Evolutionary conservation across 331 rosid species (phyloP).

Genomic region (Phaseolus coccineus): DNA sequence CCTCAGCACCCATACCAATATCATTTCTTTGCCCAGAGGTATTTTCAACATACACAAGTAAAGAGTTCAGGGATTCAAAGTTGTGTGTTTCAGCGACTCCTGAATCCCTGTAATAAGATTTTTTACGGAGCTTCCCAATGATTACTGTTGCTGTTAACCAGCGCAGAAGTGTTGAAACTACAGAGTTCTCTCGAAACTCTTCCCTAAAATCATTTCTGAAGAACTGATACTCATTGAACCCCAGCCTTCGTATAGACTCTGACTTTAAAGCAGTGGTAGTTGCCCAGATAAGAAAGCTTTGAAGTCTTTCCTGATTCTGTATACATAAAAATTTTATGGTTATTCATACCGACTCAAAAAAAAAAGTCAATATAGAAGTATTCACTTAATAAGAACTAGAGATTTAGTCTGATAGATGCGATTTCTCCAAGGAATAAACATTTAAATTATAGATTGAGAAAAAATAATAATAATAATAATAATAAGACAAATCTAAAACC

Average conservation of each 20-base stretch:
- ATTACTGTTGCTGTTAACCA: slow-evolving; percentile 84
- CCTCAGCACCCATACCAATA: slow-evolving; percentile 52
- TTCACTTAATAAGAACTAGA: not conserved
- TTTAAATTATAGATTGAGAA: slow-evolving; percentile 25
- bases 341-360: slow-evolving; percentile 10
- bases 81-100: slow-evolving; percentile 41
- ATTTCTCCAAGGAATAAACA: slow-evolving; percentile 26
- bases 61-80: slow-evolving; percentile 57
- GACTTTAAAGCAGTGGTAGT: slow-evolving; percentile 63
- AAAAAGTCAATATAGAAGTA: not conserved
- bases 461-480: not conserved
- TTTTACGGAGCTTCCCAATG: slow-evolving; percentile 64
- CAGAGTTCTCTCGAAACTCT: slow-evolving; percentile 50
- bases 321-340: slow-evolving; percentile 14
- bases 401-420: not conserved
- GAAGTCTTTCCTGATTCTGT: slow-evolving; percentile 69
- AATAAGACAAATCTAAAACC: slow-evolving; percentile 18
- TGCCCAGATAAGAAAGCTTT: slow-evolving; percentile 75
- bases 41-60: slow-evolving; percentile 55
- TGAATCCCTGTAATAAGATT: slow-evolving; percentile 45
- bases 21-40: slow-evolving; percentile 47
- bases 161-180: slow-evolving; percentile 64
- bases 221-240: slow-evolving; percentile 47
- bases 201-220: slow-evolving; percentile 47
- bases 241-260: slow-evolving; percentile 52